Base-by-base conservation (phyloP, 1,284 basidiomycete species). In the Ceratobasidium sp. region DNA sequence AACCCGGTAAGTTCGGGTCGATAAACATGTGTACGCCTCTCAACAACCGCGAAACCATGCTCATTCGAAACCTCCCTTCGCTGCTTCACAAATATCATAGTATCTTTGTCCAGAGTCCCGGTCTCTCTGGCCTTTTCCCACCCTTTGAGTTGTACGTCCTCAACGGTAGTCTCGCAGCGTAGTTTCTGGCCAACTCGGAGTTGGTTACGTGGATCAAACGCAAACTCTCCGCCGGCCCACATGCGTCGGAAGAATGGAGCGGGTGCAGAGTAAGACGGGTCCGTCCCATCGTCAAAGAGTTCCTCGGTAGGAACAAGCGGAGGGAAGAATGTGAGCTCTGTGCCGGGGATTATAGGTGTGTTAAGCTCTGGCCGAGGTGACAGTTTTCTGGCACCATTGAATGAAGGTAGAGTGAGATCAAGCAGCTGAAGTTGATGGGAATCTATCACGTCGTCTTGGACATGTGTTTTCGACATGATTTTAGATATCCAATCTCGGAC, bases 81-180 rank as follows among this genome's bases (percentile, higher is more conserved):
- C 77, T 91, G 89, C 69, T 85, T 85, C 56, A 92, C 87, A 73
- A 93, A 92, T n/a, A 92, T 81, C 87, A 88, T 90, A 4, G 86
- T 86, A 42, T 79, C 80, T 6, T 79, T 49, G 13, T 49, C 30
- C 23, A 67, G 41, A 21, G 36, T 1, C 27, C 64, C 64, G 9
- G 27, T 68, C 33, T 68, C 66, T 47, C 50, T 14, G 9, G 70
- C 82, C 57, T 75, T 77, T 33, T 80, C 83, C 69, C 87, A 85
- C 0, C 85, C 84, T 74, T 90, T 92, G 80, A 85, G 85, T 74
- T 85, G 81, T n/a, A 88, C 82, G 19, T 80, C 80, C 2, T 76
- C 77, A 21, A 92, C 81, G 23, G 77, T 82, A 49, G 84, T 82
- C 1, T 76, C 75, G 41, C 87, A 85, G 1, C 72, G 78, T 0